Base-by-base conservation (phyloP, 257 asterid species). In the Rauvolfia tetraphylla region DNA sequence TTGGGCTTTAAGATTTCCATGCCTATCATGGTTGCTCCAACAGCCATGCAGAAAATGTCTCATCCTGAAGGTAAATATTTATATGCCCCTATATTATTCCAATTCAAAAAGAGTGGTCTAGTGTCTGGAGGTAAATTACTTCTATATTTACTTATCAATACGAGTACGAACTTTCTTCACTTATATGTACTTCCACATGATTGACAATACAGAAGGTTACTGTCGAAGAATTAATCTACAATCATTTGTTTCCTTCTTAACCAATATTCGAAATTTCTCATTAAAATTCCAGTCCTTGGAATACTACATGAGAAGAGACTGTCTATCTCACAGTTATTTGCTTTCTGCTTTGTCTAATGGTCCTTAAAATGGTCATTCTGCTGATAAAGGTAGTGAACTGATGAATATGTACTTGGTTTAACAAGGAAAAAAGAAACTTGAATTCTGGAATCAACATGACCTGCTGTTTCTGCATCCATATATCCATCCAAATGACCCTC, bases 11-110 rank as follows among this genome's bases (percentile, higher is more conserved):
- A 87, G 77, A 81, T 90, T 75, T 90, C 98, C 46, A 91, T 91
- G 93, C 98, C 97, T 1, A 89, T 93, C 83, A 93, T 93, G 98
- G 84, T 93, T 80, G 97, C 98, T 79, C 98, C 98, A 1, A 91
- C 96, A 7, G 96, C 95, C 44, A 90, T 93, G 96, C 95, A 90
- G 86, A 91, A 90, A 88, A 91, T 91, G 97, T 97, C 98, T 61
- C 96, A 91, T 72, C 96, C 95, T 75, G 90, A 91, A 83, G 97
- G 98, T 93, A 83, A 66, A 25, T 8, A 68, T 5, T 33, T 27
- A 23, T 49, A 34, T 79, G 56, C 18, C 49, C 62, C 59, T 33
- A 33, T 54, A 44, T 56, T 75, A 15, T 71, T 65, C 12, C 7
- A 56, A 65, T 33, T 33, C 44, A 31, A 20, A 20, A 27, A 7